Evolutionary conservation across 2,329 filamentous ascomycete genomes (phyloP).

Genomic region (Claviceps digitariae): DNA sequence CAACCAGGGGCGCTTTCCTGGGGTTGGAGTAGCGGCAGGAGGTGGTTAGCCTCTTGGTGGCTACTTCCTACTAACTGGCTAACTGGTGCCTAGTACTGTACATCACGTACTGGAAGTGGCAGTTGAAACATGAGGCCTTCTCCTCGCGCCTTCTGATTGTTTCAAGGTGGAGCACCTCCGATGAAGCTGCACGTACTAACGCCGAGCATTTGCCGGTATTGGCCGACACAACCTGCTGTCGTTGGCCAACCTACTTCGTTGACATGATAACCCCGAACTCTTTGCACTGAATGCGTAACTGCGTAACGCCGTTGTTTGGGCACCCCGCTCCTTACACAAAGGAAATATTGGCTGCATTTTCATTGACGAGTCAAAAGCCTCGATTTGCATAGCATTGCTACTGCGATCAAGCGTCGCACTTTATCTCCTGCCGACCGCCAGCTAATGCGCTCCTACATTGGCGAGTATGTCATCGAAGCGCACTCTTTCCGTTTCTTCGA

Average conservation of each 20-base stretch:
- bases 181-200: not conserved
- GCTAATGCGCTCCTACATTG: not conserved
- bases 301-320: not conserved
- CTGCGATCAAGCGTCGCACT: not conserved
- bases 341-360: not conserved
- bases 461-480: constrained; percentile 24
- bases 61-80: too few species aligned
- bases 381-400: not conserved
- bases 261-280: too few species aligned
- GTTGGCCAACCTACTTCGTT: not conserved
- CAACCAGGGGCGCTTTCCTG: too few species aligned
- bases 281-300: not conserved
- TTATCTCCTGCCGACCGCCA: not conserved
- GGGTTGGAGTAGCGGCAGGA: too few species aligned
- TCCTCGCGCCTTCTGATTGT: not conserved
- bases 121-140: not conserved
- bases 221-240: too few species aligned
- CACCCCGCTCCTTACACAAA: not conserved
- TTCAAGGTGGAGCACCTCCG: not conserved
- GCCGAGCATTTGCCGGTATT: not conserved
- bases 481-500: constrained; percentile 14
- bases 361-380: not conserved
- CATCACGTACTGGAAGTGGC: too few species aligned
- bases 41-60: not conserved
- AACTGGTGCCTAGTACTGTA: too few species aligned